phyloP scores from a whole-genome alignment of 2,329 filamentous ascomycete genomes.

The Sarocladiaceae sp. region DNA sequence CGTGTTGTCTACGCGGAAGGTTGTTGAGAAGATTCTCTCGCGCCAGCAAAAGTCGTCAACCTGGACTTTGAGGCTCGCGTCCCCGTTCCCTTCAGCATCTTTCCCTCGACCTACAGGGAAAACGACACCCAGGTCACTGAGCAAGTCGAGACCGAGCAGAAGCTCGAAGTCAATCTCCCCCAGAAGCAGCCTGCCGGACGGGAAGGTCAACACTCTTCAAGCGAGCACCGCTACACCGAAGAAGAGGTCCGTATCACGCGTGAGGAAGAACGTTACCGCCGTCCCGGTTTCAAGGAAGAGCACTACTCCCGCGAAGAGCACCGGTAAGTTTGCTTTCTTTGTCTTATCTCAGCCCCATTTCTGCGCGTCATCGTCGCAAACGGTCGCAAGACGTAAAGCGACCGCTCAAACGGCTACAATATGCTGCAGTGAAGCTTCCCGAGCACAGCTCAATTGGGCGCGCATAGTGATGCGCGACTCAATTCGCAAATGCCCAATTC shows the following conservation, averaged over 20 bases:
- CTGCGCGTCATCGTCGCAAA: background rate
- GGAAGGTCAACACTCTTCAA: slow-evolving; percentile 90
- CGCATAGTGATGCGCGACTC: background rate
- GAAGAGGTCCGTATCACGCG: slow-evolving; percentile 81
- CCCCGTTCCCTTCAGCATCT: slow-evolving; percentile 99
- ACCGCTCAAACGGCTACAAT: background rate
- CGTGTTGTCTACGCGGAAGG: slow-evolving; percentile 54
- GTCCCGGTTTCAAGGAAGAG: slow-evolving; percentile 60
- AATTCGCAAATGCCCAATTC: background rate
- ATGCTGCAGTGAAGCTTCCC: background rate
- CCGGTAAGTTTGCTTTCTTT: slow-evolving; percentile 40
- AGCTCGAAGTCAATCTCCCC: slow-evolving; percentile 77
- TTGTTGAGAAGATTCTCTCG: slow-evolving; percentile 63
- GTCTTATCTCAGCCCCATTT: slow-evolving; percentile 15
- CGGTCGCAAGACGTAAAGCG: background rate
- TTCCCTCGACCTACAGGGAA: slow-evolving; percentile 92
- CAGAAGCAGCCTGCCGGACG: slow-evolving; percentile 74
- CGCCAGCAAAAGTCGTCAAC: slow-evolving; percentile 79
- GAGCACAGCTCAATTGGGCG: background rate
- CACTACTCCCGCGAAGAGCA: slow-evolving; percentile 45
- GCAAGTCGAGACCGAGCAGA: slow-evolving; percentile 53
- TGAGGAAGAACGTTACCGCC: slow-evolving; percentile 72
- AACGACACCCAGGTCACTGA: slow-evolving; percentile 40
- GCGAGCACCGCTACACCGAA: slow-evolving; percentile 58
- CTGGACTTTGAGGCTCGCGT: slow-evolving; percentile 99